Percentiles rank a stretch among this genome's conserved stretches.
Evolutionary conservation across 768 basidiomycete species (phyloP).

Genomic region (Collybia mongolica): DNA sequence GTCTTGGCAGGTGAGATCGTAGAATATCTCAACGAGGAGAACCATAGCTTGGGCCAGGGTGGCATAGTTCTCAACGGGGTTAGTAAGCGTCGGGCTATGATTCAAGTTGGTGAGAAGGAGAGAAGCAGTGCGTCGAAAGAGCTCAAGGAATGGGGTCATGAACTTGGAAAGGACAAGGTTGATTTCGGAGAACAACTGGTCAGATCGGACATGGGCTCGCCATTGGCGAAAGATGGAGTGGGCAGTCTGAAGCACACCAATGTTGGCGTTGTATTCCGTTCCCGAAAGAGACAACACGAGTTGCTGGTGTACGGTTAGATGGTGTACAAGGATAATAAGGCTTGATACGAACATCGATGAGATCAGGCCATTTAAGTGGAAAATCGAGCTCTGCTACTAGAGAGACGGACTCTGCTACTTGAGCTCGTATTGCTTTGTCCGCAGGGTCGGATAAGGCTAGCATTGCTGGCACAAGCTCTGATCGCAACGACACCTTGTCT

Average conservation of each 20-base stretch:
- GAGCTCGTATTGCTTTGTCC: constrained; percentile 73
- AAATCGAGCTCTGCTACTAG: constrained; percentile 93
- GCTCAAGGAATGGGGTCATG: constrained; percentile 76
- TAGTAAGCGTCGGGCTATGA: constrained; percentile 30
- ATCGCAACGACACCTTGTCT: constrained; percentile 74
- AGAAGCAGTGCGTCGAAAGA: constrained; percentile 69
- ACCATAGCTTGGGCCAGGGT: constrained; percentile 73
- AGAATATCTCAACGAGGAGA: constrained; percentile 82
- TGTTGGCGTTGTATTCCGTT: constrained; percentile 80
- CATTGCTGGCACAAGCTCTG: constrained; percentile 89
- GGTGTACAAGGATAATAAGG: neutral
- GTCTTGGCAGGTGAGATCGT: constrained; percentile 95
- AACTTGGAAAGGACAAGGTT: constrained; percentile 87
- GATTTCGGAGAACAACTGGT: constrained; percentile 86
- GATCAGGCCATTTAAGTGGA: constrained; percentile 81
- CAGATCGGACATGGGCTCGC: constrained; percentile 87
- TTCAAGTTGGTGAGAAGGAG: constrained; percentile 45
- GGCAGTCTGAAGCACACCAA: constrained; percentile 90
- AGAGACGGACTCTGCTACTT: constrained; percentile 91
- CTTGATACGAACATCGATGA: constrained; percentile 73
- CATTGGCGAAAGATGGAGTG: constrained; percentile 95
- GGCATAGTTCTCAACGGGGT: constrained; percentile 38
- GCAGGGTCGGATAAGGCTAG: constrained; percentile 72
- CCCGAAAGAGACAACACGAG: constrained; percentile 80
- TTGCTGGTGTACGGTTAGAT: constrained; percentile 55